Conservation (phyloP, 176 grass and related monocot genomes). For the Panicum miliaceum region DNA sequence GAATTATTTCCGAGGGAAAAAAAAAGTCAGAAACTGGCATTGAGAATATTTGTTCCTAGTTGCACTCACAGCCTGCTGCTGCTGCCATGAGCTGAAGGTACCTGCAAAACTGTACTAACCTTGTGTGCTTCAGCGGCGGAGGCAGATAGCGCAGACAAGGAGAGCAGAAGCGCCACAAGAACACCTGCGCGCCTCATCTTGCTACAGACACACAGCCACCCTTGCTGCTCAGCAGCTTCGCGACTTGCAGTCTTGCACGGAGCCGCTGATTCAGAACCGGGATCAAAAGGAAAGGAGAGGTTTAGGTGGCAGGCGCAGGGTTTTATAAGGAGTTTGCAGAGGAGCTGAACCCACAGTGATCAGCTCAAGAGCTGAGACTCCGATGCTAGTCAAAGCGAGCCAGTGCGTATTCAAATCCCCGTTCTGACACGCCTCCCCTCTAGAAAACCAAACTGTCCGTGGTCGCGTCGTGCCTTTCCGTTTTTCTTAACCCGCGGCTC, state of each 20-base stretch:
- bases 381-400: slow-evolving; percentile 51
- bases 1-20: neutral
- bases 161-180: slow-evolving; percentile 47
- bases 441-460: slow-evolving; percentile 53
- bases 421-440: slow-evolving; percentile 48
- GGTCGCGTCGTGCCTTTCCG: slow-evolving; percentile 9
- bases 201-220: neutral
- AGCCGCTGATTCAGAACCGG: slow-evolving; percentile 25
- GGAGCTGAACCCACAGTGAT: neutral
- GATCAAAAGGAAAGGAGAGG: slow-evolving; percentile 43
- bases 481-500: slow-evolving; percentile 54
- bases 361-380: neutral
- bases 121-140: slow-evolving; percentile 34
- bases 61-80: no score
- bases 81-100: neutral
- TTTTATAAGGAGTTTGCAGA: slow-evolving; percentile 45
- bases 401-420: slow-evolving; percentile 45
- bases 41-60: no score
- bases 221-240: neutral
- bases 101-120: slow-evolving; percentile 11
- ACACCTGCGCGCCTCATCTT: slow-evolving; percentile 43
- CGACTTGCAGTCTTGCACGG: neutral
- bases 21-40: neutral
- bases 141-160: slow-evolving; percentile 32
- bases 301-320: slow-evolving; percentile 36